Conservation (phyloP, 2,329 filamentous ascomycete species). For the Fusarium sp. region DNA sequence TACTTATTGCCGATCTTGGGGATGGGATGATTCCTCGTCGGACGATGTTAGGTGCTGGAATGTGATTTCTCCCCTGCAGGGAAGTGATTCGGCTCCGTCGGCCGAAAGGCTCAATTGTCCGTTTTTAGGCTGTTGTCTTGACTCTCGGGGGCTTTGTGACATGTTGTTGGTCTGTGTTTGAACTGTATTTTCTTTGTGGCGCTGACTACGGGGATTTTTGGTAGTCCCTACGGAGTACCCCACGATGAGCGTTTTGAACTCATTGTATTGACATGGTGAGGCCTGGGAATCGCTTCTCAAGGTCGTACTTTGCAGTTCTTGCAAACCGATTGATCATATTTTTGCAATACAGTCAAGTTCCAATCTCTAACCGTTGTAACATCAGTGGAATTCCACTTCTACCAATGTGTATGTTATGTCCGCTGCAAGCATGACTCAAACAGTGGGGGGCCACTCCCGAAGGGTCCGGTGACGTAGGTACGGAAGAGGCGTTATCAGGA, state of each 20-base stretch:
- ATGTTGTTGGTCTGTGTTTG: neutral
- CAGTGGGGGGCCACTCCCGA: neutral
- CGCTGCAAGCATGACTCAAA: no score
- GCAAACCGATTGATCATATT: neutral
- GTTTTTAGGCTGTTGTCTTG: neutral
- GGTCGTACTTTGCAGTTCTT: fast-evolving
- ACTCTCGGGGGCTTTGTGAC: neutral
- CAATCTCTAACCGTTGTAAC: neutral
- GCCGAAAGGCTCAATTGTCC: neutral
- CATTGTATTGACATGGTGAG: no score
- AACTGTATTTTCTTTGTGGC: no score
- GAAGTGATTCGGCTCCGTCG: neutral
- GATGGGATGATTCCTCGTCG: neutral
- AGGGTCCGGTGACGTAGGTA: neutral
- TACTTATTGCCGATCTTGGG: neutral
- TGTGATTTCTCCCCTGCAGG: neutral
- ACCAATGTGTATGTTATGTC: neutral
- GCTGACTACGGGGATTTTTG: neutral
- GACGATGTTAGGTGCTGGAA: neutral
- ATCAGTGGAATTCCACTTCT: neutral
- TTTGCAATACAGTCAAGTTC: neutral
- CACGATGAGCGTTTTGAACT: no score
- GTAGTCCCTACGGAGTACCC: neutral
- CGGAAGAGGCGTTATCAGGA: neutral
- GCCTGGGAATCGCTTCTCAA: no score